A percentile compares a stretch with the other conserved stretches of the same genome.
phyloP scores from a whole-genome alignment of 2,329 filamentous ascomycete species.

The Penicillium sp. region DNA sequence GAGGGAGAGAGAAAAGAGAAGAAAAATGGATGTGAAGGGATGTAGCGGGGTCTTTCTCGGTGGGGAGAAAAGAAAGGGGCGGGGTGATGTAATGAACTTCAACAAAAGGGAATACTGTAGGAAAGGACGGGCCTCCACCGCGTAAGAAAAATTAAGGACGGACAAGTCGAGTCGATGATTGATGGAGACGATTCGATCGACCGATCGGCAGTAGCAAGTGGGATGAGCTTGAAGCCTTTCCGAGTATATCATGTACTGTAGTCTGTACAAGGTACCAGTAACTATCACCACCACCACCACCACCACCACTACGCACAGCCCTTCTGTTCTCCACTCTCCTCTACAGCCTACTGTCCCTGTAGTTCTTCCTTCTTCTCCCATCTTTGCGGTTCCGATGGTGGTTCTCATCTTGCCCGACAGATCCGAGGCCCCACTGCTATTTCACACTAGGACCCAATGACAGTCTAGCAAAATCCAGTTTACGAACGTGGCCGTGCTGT shows the following conservation, averaged over 20 bases:
- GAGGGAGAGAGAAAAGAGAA: background rate
- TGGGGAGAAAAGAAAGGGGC: constrained; percentile 17
- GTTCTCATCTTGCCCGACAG: constrained; percentile 11
- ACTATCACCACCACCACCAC: no score
- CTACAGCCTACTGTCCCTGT: background rate
- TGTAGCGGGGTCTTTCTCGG: constrained; percentile 14
- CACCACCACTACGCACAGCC: constrained; percentile 5
- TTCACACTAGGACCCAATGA: constrained; percentile 6
- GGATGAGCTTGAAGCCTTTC: no score
- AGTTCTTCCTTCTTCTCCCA: background rate
- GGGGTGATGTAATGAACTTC: constrained; percentile 18
- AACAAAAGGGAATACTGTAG: no score
- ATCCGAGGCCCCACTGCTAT: constrained; percentile 15
- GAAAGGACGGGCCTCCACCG: background rate
- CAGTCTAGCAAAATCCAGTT: background rate
- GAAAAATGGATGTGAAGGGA: constrained; percentile 7
- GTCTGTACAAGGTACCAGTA: no score
- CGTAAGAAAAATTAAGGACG: background rate
- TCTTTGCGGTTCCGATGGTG: constrained; percentile 1
- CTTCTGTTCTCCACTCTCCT: background rate
- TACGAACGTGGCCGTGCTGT: constrained; percentile 1
- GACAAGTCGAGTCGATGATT: background rate
- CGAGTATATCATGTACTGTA: no score
- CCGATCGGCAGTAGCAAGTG: constrained; percentile 22
- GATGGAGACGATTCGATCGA: constrained; percentile 15